Evolutionary conservation across 179 eudicot species (phyloP), one percentile per base, ranked within the genome.

Genomic region (Heliamphora ciliata): DNA sequence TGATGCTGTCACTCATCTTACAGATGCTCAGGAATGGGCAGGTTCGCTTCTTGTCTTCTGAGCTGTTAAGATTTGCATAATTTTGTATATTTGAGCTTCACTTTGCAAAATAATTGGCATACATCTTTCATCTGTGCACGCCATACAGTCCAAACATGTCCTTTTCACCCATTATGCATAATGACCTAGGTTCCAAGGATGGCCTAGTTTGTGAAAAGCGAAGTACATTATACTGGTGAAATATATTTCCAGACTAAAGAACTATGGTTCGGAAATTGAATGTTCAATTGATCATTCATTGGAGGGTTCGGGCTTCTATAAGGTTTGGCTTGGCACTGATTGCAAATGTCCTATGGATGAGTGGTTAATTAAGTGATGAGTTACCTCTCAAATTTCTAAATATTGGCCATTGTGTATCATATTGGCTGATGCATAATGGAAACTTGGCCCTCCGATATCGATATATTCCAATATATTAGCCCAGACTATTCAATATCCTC

Each of bases 21-120:
- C 99, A 21, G 98, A 96, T 87, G 97, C 96, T 81, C 99, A 96
- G 78, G 99, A 96, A 85, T 96, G 99, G 99, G 98, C 99, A 92
- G 99, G 99, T 93, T 82, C 66, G 50, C 60, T 46, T 71, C 86
- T 81, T 65, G 44, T 21, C 69, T 66, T 58, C 51, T 48, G 24
- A 47, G 52, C 15, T 65, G 9, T 56, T 58, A 68, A 6, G 8
- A 54, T 15, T 56, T 70, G 8, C 59, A 48, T 31, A 14, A n/a
- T 68, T 40, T 80, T 15, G 31, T 56, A 55, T 31, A 69, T 80
- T 70, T 31, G 44, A 60, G 6, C 40, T 77, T 58, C 51, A 31
- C 40, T 31, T 31, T 31, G 40, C 40, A 31, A 55, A 11, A 31
- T 55, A 4, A 10, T 40, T 68, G 15, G 7, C 40, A 31, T 63